A percentile compares a stretch with the other conserved stretches of the same genome.
Conservation (phyloP, 1,284 basidiomycete genomes). For the Ustilago lituana region DNA sequence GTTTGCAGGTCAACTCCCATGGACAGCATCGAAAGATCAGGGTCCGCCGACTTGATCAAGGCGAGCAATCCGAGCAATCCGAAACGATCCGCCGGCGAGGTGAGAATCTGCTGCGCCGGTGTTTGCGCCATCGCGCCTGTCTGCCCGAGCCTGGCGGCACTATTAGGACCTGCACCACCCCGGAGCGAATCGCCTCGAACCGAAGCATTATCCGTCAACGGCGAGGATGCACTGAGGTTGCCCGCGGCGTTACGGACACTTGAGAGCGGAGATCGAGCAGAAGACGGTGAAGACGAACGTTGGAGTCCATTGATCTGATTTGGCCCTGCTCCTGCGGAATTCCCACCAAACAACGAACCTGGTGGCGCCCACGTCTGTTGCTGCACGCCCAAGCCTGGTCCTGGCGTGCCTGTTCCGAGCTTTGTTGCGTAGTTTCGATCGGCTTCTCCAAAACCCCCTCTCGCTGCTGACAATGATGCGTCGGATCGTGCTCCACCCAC, state of each 20-base stretch:
- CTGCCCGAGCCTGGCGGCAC: conserved; percentile 11
- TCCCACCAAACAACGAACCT: conserved; percentile 32
- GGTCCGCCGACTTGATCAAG: conserved; percentile 89
- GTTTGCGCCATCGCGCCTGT: conserved; percentile 67
- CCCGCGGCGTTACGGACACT: conserved; percentile 37
- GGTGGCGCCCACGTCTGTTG: conserved; percentile 52
- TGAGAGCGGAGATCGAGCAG: conserved; percentile 42
- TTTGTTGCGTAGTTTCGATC: conserved; percentile 59
- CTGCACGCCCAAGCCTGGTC: conserved; percentile 39
- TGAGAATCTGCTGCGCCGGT: conserved; percentile 91
- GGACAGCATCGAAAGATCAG: conserved; percentile 84
- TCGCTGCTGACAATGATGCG: conserved; percentile 54
- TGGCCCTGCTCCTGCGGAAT: conserved; percentile 21
- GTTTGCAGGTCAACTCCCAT: conserved; percentile 92
- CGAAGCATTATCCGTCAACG: conserved; percentile 38
- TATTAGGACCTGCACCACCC: conserved; percentile 9
- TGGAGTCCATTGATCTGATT: conserved; percentile 48
- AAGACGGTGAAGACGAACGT: conserved; percentile 40
- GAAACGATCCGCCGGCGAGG: conserved; percentile 94
- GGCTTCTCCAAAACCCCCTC: conserved; percentile 58
- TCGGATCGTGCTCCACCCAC: conserved; percentile 37
- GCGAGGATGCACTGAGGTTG: conserved; percentile 38
- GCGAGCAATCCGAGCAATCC: conserved; percentile 87
- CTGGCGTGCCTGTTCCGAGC: conserved; percentile 40
- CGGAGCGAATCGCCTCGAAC: conserved; percentile 26